Evolutionary conservation across 208 protist genomes (phyloP), one percentile per base, ranked within the genome.

Genomic region (Trypanosoma caninum): DNA sequence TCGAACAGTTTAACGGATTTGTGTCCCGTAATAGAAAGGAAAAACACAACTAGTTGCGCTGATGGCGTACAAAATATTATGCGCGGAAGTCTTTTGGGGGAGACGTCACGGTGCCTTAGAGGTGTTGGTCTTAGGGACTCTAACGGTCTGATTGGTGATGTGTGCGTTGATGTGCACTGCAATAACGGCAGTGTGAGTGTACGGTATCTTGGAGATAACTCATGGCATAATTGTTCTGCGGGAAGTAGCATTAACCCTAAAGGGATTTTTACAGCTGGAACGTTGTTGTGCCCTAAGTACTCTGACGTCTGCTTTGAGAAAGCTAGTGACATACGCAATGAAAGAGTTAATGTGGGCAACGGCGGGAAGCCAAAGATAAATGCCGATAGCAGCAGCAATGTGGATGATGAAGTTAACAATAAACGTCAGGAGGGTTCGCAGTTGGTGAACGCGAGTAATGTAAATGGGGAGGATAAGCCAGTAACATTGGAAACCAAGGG

Each of bases 91-190:
- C n/a, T n/a, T n/a, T n/a, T n/a, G n/a, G n/a, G n/a, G 66, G 73
- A 31, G 78, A 76, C 4, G 11, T 8, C n/a, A 6, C 51, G 7
- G 6, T 33, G 2, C 9, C 47, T 13, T 33, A 63, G 18, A 22
- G 33, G 1, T 11, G 2, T 7, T 14, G 13, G 35, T 4, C n/a
- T n/a, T n/a, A n/a, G 16, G 5, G 2, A 30, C 25, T 6, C 13
- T 4, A 8, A 5, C 8, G n/a, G 40, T 72, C 18, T n/a, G n/a
- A 20, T 34, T 9, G 28, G 50, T 16, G 70, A 23, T 31, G 31
- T 76, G 14, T 76, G 70, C 55, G 70, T 51, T 2, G 48, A 65
- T 11, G 57, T 72, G 11, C 20, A 55, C 14, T 76, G 70, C 42
- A 38, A 51, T n/a, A 27, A 25, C 34, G 28, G 40, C 11, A 47